These are phyloP conservation scores for Pleurotus salmoneostramineus DNA, from an alignment of 768 basidiomycete genomes.

Conservation along the genomic window DNA sequence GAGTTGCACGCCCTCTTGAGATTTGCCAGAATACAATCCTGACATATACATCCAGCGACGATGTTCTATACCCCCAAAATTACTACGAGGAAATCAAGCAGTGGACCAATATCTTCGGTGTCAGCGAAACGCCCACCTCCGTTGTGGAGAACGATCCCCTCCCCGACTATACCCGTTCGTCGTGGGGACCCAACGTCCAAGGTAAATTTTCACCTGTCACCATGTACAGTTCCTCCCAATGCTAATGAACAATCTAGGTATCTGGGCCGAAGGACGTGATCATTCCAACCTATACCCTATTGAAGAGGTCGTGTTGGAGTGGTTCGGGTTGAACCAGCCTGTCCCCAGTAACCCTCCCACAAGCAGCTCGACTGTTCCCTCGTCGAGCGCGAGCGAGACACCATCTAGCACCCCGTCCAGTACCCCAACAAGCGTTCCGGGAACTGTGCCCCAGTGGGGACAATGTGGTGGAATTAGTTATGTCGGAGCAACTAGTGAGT, in stretches of 20 bases:
- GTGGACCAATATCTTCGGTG: conserved; percentile 53
- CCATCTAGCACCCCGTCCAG: too few species aligned
- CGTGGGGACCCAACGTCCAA: conserved; percentile 46
- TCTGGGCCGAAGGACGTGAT: conserved; percentile 40
- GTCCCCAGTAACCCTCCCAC: conserved; percentile 14
- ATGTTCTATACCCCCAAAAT: conserved; percentile 46
- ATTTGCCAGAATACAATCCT: background rate
- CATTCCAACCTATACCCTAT: conserved; percentile 41
- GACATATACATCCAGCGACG: conserved; percentile 30
- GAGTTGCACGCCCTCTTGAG: conserved; percentile 3
- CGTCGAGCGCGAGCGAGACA: conserved; percentile 7
- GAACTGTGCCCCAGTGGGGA: conserved; percentile 18
- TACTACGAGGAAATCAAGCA: conserved; percentile 49
- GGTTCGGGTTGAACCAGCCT: conserved; percentile 37
- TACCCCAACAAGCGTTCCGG: conserved; percentile 12
- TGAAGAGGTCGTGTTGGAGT: conserved; percentile 42
- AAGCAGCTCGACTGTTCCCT: conserved; percentile 12
- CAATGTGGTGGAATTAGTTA: conserved; percentile 29
- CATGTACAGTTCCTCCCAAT: background rate
- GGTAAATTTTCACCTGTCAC: background rate
- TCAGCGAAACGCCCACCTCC: conserved; percentile 33
- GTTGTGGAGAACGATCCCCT: conserved; percentile 36
- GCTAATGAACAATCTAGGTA: conserved; percentile 20
- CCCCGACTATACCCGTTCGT: conserved; percentile 40
- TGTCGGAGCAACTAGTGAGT: conserved; percentile 18